Percentiles rank a stretch among this genome's conserved stretches.
phyloP scores from a whole-genome alignment of 495 filamentous ascomycete genomes.

The Niebla homalea region DNA sequence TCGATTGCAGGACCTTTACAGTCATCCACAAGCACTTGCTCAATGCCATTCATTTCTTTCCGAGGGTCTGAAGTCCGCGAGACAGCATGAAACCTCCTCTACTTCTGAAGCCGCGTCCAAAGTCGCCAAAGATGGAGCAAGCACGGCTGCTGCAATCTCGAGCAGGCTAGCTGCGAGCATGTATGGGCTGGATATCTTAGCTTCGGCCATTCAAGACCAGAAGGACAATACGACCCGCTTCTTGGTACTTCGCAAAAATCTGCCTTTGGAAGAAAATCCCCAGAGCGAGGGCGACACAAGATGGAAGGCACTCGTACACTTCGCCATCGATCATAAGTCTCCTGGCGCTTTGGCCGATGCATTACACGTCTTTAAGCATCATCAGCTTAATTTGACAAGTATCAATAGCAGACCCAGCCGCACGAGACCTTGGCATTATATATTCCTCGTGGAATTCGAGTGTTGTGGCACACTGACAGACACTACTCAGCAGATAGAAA shows the following conservation, averaged over 20 bases:
- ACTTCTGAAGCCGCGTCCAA: constrained; percentile 74
- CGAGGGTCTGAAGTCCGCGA: constrained; percentile 49
- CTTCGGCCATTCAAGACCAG: constrained; percentile 65
- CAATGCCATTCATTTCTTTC: constrained; percentile 73
- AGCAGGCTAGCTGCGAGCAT: constrained; percentile 56
- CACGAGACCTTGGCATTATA: constrained; percentile 69
- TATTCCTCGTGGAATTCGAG: constrained; percentile 88
- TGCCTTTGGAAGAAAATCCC: background rate
- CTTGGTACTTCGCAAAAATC: constrained; percentile 49
- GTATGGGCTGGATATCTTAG: constrained; percentile 54
- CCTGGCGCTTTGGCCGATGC: constrained; percentile 74
- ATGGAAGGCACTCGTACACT: constrained; percentile 65
- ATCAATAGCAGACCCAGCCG: constrained; percentile 78
- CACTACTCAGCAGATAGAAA: constrained; percentile 36
- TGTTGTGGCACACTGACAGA: constrained; percentile 34
- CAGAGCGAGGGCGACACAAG: constrained; percentile 10
- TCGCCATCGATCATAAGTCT: constrained; percentile 63
- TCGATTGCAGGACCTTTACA: constrained; percentile 55
- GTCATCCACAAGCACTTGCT: constrained; percentile 88
- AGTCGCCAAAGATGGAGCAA: constrained; percentile 42
- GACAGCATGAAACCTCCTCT: constrained; percentile 72
- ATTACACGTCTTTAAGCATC: constrained; percentile 59
- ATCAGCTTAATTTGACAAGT: constrained; percentile 71
- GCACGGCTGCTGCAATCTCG: constrained; percentile 62
- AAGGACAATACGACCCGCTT: constrained; percentile 82